These are phyloP conservation scores for Tinospora cordifolia DNA, from an alignment of 164 flowering plant species.

Conservation along the genomic window DNA sequence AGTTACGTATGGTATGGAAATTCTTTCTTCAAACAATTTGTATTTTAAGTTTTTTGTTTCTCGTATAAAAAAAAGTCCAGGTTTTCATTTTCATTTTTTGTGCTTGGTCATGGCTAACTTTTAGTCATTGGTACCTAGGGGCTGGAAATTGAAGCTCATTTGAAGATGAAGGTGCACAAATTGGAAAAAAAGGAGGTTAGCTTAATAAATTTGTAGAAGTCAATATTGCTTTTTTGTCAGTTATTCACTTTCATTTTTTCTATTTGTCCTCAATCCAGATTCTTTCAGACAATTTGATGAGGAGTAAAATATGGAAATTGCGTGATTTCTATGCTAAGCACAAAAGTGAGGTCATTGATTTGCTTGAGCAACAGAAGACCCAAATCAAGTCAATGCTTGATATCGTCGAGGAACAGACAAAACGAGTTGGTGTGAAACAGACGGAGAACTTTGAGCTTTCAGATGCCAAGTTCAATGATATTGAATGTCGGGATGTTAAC, in stretches of 20 bases:
- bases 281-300: slow-evolving; percentile 28
- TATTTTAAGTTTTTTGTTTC: neutral
- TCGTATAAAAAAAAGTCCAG: too few species aligned
- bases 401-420: slow-evolving; percentile 36
- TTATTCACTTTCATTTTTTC: slow-evolving; percentile 2
- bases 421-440: slow-evolving; percentile 20
- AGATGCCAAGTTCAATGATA: slow-evolving; percentile 29
- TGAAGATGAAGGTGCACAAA: slow-evolving; percentile 48
- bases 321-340: slow-evolving; percentile 40
- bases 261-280: slow-evolving; percentile 35
- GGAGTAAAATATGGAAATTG: slow-evolving; percentile 38
- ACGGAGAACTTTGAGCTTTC: slow-evolving; percentile 18
- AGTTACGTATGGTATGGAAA: slow-evolving; percentile 53
- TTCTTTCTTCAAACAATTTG: neutral
- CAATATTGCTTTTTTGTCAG: neutral
- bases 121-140: slow-evolving; percentile 40
- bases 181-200: slow-evolving; percentile 69
- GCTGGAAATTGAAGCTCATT: slow-evolving; percentile 75
- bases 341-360: slow-evolving; percentile 32
- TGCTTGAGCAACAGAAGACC: slow-evolving; percentile 50
- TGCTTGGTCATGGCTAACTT: neutral
- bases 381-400: slow-evolving; percentile 31
- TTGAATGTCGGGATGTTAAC: slow-evolving; percentile 68
- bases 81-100: neutral
- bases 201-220: neutral